These are phyloP conservation scores for Tuber umbilicatum DNA, from an alignment of 495 filamentous ascomycete species.

Conservation along the genomic window DNA sequence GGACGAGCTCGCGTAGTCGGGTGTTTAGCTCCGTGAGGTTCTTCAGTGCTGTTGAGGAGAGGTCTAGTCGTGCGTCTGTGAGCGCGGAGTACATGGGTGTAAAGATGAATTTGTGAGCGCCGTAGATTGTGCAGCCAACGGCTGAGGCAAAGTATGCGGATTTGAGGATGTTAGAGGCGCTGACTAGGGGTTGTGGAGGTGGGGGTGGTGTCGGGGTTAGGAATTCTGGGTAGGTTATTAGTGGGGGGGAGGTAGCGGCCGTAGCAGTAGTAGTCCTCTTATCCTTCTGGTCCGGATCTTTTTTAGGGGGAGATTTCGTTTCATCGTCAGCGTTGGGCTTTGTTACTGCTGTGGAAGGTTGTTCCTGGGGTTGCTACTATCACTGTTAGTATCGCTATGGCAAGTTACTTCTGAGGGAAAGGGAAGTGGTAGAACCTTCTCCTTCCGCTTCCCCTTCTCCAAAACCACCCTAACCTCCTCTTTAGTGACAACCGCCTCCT, in stretches of 20 bases:
- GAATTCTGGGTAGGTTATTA: constrained; percentile 97
- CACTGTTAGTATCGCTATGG: neutral
- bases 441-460: neutral
- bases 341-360: constrained; percentile 9
- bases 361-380: constrained; percentile 15
- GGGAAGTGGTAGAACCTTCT: neutral
- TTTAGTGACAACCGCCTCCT: constrained; percentile 40
- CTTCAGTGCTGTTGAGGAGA: constrained; percentile 58
- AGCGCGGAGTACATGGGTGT: constrained; percentile 74
- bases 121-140: constrained; percentile 67
- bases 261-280: neutral
- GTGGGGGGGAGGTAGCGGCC: constrained; percentile 64
- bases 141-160: constrained; percentile 70
- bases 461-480: constrained; percentile 14
- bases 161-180: constrained; percentile 63
- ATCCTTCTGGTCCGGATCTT: constrained; percentile 36
- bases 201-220: constrained; percentile 58
- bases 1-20: constrained; percentile 65
- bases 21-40: constrained; percentile 65
- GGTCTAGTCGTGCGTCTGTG: constrained; percentile 69
- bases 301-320: constrained; percentile 6
- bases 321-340: constrained; percentile 14
- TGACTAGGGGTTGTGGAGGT: constrained; percentile 63
- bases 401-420: neutral
- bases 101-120: constrained; percentile 70